Conservation (phyloP, 2,329 filamentous ascomycete species). For the Talaromyces sp. region DNA sequence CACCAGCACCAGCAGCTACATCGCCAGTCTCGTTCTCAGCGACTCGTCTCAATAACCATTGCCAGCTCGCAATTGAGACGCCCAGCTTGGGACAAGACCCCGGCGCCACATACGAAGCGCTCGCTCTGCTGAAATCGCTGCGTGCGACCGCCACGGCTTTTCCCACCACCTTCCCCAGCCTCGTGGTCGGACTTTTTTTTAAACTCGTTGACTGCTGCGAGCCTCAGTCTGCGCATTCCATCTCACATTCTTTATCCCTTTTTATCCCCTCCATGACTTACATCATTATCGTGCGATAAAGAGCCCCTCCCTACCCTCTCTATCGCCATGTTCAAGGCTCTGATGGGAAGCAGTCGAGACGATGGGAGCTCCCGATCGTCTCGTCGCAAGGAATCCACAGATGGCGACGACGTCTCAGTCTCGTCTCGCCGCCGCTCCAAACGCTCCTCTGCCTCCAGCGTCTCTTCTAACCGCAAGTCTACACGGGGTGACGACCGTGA, state of each 20-base stretch:
- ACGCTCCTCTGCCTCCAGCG: slow-evolving; percentile 15
- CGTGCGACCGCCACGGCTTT: neutral
- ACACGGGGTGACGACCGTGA: slow-evolving; percentile 45
- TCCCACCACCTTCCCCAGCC: slow-evolving; percentile 12
- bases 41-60: neutral
- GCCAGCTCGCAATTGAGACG: neutral
- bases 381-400: slow-evolving; percentile 8
- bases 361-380: slow-evolving; percentile 27
- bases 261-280: slow-evolving; percentile 9
- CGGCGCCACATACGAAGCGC: neutral
- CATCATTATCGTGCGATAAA: slow-evolving; percentile 8
- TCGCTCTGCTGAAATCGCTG: neutral
- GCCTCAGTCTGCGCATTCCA: neutral
- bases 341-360: slow-evolving; percentile 32
- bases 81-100: neutral
- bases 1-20: neutral
- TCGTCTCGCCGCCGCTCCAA: slow-evolving; percentile 19
- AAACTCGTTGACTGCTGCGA: no score
- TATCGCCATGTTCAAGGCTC: slow-evolving; percentile 35
- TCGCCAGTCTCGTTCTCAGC: neutral
- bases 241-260: neutral
- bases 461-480: slow-evolving; percentile 33
- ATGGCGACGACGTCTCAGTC: neutral
- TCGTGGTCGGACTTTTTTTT: slow-evolving; percentile 9
- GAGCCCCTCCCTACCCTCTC: slow-evolving; percentile 4